Evolutionary conservation across 805 yeast genomes (phyloP), one percentile per base, ranked within the genome.

Genomic region (Lipomyces anomalus): DNA sequence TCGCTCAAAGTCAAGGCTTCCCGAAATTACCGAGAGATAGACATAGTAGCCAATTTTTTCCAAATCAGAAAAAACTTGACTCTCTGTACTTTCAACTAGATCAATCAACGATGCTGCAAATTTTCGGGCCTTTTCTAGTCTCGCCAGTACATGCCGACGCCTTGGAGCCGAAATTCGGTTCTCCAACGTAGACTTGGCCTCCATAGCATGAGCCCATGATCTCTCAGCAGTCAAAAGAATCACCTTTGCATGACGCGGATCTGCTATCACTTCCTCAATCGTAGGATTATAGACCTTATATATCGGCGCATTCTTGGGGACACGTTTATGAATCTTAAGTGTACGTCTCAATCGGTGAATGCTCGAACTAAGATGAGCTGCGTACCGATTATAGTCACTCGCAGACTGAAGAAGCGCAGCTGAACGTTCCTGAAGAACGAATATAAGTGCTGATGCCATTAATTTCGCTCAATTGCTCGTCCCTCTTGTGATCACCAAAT

Each of bases 141-240:
- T 84, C 22, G 88, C 75, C 7, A 71, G 60, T 56, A 83, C 66
- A 48, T 80, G 74, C 44, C 73, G 73, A n/a, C 74, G 68, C 52
- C 63, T 61, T 60, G 69, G 61, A 28, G 65, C 63, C 7, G 52
- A 44, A 1, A 28, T 18, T 5, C 44, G 36, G 33, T 43, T 48
- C 18, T 50, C 55, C 33, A 44, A 23, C 30, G 42, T 40, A 4
- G 74, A 65, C 48, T 76, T 75, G 43, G 79, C 70, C 62, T 82
- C 88, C 61, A 78, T 72, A 1, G 89, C 82, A 55, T 73, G 76
- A 24, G 86, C 70, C 60, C 80, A 68, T 55, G 86, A 84, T 60
- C 95, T 75, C 64, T 92, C 97, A 1, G 83, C 79, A n/a, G 74
- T 73, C 46, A 78, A 68, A 21, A 88, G 67, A n/a, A 78, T 63